phyloP scores from a whole-genome alignment of 2,329 filamentous ascomycete genomes.

The Penicillium digitatum region DNA sequence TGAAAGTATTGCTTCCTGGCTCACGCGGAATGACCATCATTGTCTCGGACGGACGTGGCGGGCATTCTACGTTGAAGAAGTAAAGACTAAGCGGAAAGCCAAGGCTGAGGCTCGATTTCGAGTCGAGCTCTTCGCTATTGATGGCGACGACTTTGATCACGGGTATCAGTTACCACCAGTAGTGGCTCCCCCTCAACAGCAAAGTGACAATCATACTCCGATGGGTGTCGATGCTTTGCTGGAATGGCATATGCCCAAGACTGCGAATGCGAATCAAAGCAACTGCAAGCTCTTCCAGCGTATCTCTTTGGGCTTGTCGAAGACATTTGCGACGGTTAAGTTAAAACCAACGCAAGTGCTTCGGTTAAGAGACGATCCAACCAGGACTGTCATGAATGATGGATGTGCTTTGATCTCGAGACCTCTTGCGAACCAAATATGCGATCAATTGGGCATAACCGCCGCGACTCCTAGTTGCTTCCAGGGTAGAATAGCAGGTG shows the following conservation, averaged over 20 bases:
- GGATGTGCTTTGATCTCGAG: conserved; percentile 56
- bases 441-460: conserved; percentile 41
- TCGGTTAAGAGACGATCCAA: conserved; percentile 28
- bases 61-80: conserved; percentile 44
- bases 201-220: conserved; percentile 29
- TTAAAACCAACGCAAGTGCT: conserved; percentile 39
- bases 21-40: conserved; percentile 37
- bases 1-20: conserved; percentile 39
- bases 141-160: conserved; percentile 40
- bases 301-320: conserved; percentile 43
- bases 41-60: conserved; percentile 45
- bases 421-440: conserved; percentile 47
- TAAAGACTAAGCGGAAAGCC: conserved; percentile 32
- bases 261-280: conserved; percentile 35
- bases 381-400: conserved; percentile 45
- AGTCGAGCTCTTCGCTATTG: conserved; percentile 45
- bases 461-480: conserved; percentile 49
- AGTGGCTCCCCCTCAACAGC: conserved; percentile 24
- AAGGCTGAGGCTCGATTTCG: conserved; percentile 26
- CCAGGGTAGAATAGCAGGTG: conserved; percentile 57
- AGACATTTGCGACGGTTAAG: conserved; percentile 40
- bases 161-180: conserved; percentile 3
- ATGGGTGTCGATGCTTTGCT: conserved; percentile 41
- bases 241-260: conserved; percentile 45
- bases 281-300: conserved; percentile 47